Base-by-base conservation (phyloP, 257 asterid species). In the Pogostemon cablin region DNA sequence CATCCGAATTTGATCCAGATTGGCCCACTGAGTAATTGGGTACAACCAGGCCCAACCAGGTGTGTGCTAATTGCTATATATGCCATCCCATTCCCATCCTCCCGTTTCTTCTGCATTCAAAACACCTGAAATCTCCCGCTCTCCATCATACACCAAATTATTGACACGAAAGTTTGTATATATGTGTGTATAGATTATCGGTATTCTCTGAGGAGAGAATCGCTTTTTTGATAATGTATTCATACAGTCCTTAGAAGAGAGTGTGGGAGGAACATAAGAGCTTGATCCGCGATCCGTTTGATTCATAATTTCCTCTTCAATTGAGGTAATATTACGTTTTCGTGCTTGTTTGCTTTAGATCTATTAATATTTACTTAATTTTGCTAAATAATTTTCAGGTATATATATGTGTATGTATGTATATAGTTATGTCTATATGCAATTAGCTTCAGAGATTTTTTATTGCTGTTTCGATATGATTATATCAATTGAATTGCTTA, bases 231-330 rank as follows among this genome's bases (percentile, higher is more conserved):
- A 35, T 58, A 20, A 67, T 6, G 35, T 39, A 48, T 49, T 53
- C 56, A 11, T 50, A 5, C 56, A 25, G 41, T n/a, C 73, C 48
- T 40, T 48, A 3, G 34, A 40, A 55, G 73, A 40, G 50, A 47
- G 44, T 6, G 39, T 12, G 65, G 47, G 41, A 72, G 59, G 72
- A 38, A 9, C 49, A 50, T 11, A 72, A 40, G 72, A 62, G 75
- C 73, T 35, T 71, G 72, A 17, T 44, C 69, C 56, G 66, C 44
- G 39, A 67, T 49, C 58, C 8, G 46, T 50, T 67, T 48, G 60
- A 35, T 62, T 46, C 60, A 52, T 37, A 57, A 2, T 46, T 59
- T 49, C 6, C 60, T 11, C 42, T 44, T 61, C 32, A 54, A 50
- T 60, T 40, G 56, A 61, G 78, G 78, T 72, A 61, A 25, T n/a